These are phyloP conservation scores for Boletus calvinii DNA, from an alignment of 1,284 basidiomycete species.

Conservation along the genomic window DNA sequence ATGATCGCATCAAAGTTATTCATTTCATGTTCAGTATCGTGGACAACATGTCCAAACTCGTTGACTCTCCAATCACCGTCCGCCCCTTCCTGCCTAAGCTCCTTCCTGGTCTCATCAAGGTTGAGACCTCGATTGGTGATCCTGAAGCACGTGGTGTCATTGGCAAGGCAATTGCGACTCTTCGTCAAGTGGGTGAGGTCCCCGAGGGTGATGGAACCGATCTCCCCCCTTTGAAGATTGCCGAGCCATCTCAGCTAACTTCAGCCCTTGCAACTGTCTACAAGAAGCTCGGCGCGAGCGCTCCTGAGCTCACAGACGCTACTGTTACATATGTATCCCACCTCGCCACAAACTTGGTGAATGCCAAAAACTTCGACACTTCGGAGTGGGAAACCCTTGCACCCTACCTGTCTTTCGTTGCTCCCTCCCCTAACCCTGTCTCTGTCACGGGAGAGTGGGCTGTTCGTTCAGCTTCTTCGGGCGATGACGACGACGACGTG, in stretches of 20 bases:
- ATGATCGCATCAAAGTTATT: slow-evolving; percentile 19
- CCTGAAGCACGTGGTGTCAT: slow-evolving; percentile 93
- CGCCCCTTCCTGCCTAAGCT: slow-evolving; percentile 96
- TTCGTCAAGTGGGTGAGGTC: slow-evolving; percentile 91
- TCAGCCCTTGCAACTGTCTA: slow-evolving; percentile 72
- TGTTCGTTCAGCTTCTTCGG: slow-evolving; percentile 84
- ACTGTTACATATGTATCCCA: slow-evolving; percentile 72
- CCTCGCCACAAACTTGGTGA: slow-evolving; percentile 84
- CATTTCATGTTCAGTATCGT: slow-evolving; percentile 60
- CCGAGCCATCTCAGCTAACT: slow-evolving; percentile 66
- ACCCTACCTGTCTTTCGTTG: slow-evolving; percentile 72
- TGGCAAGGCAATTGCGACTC: slow-evolving; percentile 85
- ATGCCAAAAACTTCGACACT: slow-evolving; percentile 89
- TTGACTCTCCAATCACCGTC: slow-evolving; percentile 93
- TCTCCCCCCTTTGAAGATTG: slow-evolving; percentile 79
- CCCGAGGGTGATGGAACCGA: slow-evolving; percentile 84
- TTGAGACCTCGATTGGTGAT: slow-evolving; percentile 89
- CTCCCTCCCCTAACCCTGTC: slow-evolving; percentile 65
- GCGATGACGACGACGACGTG: slow-evolving; percentile 66
- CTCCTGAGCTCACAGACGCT: slow-evolving; percentile 58
- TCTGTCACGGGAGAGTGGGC: slow-evolving; percentile 82
- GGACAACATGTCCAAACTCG: slow-evolving; percentile 99
- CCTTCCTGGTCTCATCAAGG: slow-evolving; percentile 92
- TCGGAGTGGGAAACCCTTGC: slow-evolving; percentile 84
- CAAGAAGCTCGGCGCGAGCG: slow-evolving; percentile 74